Evolutionary conservation across 345 rosid species (phyloP), one percentile per base, ranked within the genome.

Genomic region (Euphorbia peplus): DNA sequence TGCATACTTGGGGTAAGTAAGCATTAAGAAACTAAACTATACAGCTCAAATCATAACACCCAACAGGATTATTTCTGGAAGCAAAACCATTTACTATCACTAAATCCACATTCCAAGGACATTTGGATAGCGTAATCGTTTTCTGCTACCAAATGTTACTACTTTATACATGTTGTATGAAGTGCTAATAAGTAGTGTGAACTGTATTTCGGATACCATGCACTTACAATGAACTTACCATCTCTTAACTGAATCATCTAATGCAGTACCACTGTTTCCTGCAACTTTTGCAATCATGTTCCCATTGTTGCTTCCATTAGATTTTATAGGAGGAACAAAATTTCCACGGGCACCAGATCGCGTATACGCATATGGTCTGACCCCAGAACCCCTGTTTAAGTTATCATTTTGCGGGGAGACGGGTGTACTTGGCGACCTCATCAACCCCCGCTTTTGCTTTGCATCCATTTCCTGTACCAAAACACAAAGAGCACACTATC

Each of bases 321-420:
- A 77, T 84, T 70, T 91, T 79, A 91, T 84, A 16, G 96, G 96
- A 52, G 99, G 96, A 68, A 95, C 81, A 81, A 95, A 95, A 78
- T 78, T 91, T 54, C 96, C 92, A 57, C 93, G 91, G 69, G 78
- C 68, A 59, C 96, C 96, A 52, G 90, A 88, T 63, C 95, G 83
- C 73, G 81, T 60, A 75, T 75, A 64, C 60, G 97, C 90, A 55
- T 87, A 75, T 0, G 90, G 75, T 75, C 87, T 87, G 63, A 69
- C 77, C 69, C 93, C 87, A 74, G 82, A 84, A 30, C 87, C 85
- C 81, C 82, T 83, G 78, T 70, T 66, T 63, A 69, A 79, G 76
- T 54, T 68, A 54, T 90, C 96, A 79, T 75, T 74, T 73, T 84
- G 90, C 5, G 88, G 91, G 70, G 96, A 89, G 64, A 70, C 47